A percentile compares a stretch with the other conserved stretches of the same genome.
These are phyloP conservation scores for Corylus heterophylla DNA, from an alignment of 306 rosid genomes.

Conservation along the genomic window DNA sequence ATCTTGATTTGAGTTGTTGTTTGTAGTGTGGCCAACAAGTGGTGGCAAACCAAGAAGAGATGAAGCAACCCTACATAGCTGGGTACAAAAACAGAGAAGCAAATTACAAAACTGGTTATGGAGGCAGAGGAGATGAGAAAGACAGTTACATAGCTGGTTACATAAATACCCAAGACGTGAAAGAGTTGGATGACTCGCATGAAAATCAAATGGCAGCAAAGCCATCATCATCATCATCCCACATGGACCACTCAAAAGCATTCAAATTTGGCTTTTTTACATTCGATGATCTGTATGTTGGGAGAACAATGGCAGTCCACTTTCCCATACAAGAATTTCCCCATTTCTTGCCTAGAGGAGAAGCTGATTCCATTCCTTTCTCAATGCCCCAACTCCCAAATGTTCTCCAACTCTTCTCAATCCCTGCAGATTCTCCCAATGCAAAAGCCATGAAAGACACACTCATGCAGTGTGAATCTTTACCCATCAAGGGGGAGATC, in stretches of 20 bases:
- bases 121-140: neutral
- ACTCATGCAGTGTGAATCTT: conserved; percentile 40
- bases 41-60: neutral
- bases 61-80: neutral
- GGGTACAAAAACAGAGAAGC: neutral
- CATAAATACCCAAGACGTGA: too few species aligned
- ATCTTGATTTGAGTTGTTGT: neutral
- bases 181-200: too few species aligned
- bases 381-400: conserved; percentile 45
- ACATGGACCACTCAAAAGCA: conserved; percentile 44
- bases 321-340: conserved; percentile 43
- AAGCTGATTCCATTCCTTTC: conserved; percentile 59
- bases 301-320: conserved; percentile 51
- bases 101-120: neutral
- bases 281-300: conserved; percentile 41
- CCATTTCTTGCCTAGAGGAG: conserved; percentile 39
- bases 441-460: conserved; percentile 42
- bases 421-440: conserved; percentile 38
- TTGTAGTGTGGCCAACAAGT: conserved; percentile 2
- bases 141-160: too few species aligned
- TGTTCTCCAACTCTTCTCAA: conserved; percentile 53
- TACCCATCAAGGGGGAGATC: conserved; percentile 47
- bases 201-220: conserved; percentile 17
- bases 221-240: conserved; percentile 12
- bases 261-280: conserved; percentile 52